These are phyloP conservation scores for Alnus glutinosa DNA, from an alignment of 306 rosid genomes.

Conservation along the genomic window DNA sequence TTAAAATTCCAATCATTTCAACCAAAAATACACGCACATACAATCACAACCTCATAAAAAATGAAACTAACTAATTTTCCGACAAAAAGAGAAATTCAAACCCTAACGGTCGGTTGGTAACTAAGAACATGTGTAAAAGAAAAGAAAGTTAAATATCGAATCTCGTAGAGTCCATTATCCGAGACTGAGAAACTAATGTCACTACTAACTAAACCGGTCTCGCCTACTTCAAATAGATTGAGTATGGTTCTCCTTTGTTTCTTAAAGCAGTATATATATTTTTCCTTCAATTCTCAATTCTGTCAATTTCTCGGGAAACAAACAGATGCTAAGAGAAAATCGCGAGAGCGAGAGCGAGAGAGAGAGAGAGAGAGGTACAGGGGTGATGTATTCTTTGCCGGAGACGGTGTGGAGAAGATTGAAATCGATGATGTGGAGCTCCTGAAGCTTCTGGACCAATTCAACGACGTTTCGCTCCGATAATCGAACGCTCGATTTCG, in stretches of 20 bases:
- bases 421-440: slow-evolving; percentile 90
- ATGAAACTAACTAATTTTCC: not conserved
- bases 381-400: slow-evolving; percentile 98
- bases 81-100: not conserved
- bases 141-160: not conserved
- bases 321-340: slow-evolving; percentile 2
- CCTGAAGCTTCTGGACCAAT: slow-evolving; percentile 87
- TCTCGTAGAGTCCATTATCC: not conserved
- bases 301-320: not conserved
- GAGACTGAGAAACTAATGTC: not conserved
- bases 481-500: slow-evolving; percentile 83
- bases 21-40: not conserved
- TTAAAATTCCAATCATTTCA: slow-evolving; percentile 10
- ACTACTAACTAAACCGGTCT: not conserved
- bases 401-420: slow-evolving; percentile 91
- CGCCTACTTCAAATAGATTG: not conserved
- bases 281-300: not conserved
- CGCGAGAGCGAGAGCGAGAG: slow-evolving; percentile 21
- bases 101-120: not conserved
- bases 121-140: not conserved
- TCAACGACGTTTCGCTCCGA: slow-evolving; percentile 98
- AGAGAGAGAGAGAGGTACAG: slow-evolving; percentile 46
- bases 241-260: not conserved
- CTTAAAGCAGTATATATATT: not conserved
- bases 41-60: not conserved